Evolutionary conservation across 805 yeast species (phyloP).

Genomic region (Starmera caribaea): DNA sequence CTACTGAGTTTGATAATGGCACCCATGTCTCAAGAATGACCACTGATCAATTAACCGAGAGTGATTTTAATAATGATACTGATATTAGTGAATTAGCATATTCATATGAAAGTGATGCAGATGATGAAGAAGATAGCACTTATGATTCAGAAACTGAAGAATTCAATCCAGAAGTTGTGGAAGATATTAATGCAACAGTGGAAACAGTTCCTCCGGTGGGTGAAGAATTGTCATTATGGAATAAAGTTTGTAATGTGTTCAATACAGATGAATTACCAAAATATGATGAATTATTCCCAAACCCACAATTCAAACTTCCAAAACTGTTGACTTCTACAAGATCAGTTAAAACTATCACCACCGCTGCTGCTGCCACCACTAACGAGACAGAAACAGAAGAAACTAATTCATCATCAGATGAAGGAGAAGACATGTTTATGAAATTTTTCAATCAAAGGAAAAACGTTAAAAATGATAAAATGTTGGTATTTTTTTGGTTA

Average conservation of each 20-base stretch:
- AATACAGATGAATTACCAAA: constrained; percentile 47
- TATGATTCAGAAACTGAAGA: constrained; percentile 5
- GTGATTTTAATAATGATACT: constrained; percentile 15
- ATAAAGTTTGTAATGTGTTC: constrained; percentile 25
- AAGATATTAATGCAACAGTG: not conserved
- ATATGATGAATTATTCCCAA: constrained; percentile 69
- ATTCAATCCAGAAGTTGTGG: constrained; percentile 2
- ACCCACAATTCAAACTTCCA: constrained; percentile 8
- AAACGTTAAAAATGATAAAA: constrained; percentile 58
- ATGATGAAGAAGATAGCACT: constrained; percentile 11
- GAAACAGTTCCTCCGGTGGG: not conserved
- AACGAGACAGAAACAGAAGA: constrained; percentile 6
- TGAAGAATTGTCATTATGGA: constrained; percentile 24
- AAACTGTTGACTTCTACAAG: constrained; percentile 7
- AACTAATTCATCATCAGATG: constrained; percentile 3
- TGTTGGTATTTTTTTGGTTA: constrained; percentile 86
- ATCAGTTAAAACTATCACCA: constrained; percentile 1
- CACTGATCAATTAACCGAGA: constrained; percentile 19
- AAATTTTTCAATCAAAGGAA: constrained; percentile 32
- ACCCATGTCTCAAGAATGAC: constrained; percentile 26
- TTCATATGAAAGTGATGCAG: constrained; percentile 14
- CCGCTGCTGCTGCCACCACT: constrained; percentile 1
- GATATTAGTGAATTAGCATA: constrained; percentile 20
- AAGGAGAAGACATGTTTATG: constrained; percentile 25
- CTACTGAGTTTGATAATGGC: constrained; percentile 14